Conservation (phyloP, 1,139 yeast genomes). For the Yamadazyma triangularis region DNA sequence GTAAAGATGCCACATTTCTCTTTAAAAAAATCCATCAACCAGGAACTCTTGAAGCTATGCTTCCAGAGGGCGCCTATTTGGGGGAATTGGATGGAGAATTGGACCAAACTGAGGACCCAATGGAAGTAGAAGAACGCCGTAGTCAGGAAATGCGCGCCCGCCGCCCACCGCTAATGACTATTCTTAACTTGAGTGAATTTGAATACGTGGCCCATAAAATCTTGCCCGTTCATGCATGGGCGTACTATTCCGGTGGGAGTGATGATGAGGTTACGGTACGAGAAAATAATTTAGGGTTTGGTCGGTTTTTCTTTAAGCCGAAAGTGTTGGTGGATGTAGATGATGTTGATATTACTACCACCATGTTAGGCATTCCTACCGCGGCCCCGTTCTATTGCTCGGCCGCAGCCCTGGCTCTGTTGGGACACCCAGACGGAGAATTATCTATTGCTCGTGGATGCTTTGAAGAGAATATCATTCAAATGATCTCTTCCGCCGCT, state of each 20-base stretch:
- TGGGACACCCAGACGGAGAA: conserved; percentile 58
- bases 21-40: conserved; percentile 14
- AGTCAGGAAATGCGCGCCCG: conserved; percentile 8
- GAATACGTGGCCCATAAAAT: conserved; percentile 73
- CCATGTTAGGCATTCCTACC: conserved; percentile 45
- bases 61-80: conserved; percentile 9
- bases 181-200: conserved; percentile 61
- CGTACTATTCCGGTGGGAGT: conserved; percentile 79
- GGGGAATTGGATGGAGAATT: conserved; percentile 12
- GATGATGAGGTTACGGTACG: conserved; percentile 83
- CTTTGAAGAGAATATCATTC: conserved; percentile 40
- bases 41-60: conserved; percentile 11
- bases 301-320: conserved; percentile 77
- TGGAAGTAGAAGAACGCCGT: conserved; percentile 10
- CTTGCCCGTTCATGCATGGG: conserved; percentile 72
- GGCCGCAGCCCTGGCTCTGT: conserved; percentile 54
- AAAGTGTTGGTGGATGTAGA: conserved; percentile 63
- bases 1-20: conserved; percentile 18
- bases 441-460: conserved; percentile 47
- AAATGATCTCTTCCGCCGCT: conserved; percentile 56
- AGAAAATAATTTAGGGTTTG: conserved; percentile 80
- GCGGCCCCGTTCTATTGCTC: conserved; percentile 54
- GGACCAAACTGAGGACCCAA: conserved; percentile 8
- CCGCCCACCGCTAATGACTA: conserved; percentile 52
- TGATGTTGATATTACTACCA: conserved; percentile 41